Percentiles rank a stretch among this genome's conserved stretches.
Evolutionary conservation across 1,284 basidiomycete genomes (phyloP).

Genomic region (Hemileia vastatrix): DNA sequence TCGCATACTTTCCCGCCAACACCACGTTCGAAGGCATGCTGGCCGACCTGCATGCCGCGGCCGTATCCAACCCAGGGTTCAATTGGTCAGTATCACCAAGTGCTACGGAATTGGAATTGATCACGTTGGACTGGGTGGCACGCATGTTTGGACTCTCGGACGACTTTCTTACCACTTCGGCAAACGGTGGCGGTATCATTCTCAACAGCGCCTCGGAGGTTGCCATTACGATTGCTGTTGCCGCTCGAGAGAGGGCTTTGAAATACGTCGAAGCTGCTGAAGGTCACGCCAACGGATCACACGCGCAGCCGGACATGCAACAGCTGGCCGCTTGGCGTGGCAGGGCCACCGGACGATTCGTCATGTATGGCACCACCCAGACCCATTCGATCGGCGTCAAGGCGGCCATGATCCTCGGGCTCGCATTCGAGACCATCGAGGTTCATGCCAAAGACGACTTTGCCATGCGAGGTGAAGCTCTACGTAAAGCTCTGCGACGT

Average conservation of each 20-base stretch:
- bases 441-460: constrained; percentile 61
- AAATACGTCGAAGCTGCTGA: not conserved
- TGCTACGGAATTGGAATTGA: constrained; percentile 62
- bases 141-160: constrained; percentile 67
- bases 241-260: constrained; percentile 59
- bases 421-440: constrained; percentile 62
- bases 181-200: not conserved
- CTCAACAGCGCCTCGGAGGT: constrained; percentile 83
- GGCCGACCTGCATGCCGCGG: constrained; percentile 70
- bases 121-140: constrained; percentile 86
- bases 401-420: constrained; percentile 70
- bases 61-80: constrained; percentile 76
- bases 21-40: constrained; percentile 76
- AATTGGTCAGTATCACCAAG: constrained; percentile 57
- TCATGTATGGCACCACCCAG: constrained; percentile 83
- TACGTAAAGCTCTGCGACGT: constrained; percentile 59
- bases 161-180: constrained; percentile 49
- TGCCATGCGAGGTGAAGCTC: constrained; percentile 58
- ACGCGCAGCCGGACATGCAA: too few relatives aligned
- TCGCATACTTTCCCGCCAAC: constrained; percentile 69
- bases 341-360: constrained; percentile 55
- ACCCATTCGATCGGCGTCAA: constrained; percentile 81
- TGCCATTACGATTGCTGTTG: constrained; percentile 65
- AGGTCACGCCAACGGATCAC: too few relatives aligned
- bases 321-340: constrained; percentile 28